These are phyloP conservation scores for Saccharomyces kudriavzevii DNA, from an alignment of 805 yeast species.

Conservation along the genomic window DNA sequence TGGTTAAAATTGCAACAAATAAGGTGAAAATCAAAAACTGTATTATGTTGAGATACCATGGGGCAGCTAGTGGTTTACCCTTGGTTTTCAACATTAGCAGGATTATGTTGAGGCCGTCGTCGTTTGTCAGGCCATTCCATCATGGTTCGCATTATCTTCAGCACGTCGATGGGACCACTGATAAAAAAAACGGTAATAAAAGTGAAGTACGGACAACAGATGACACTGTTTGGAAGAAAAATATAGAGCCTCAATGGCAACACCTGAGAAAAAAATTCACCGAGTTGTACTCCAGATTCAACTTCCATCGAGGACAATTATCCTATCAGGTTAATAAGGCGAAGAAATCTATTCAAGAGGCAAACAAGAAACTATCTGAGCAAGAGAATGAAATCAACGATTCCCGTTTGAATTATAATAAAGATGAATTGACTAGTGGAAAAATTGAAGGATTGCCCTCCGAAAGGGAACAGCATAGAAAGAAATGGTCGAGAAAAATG, in stretches of 20 bases:
- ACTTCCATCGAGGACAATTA: constrained; percentile 12
- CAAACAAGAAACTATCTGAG: constrained; percentile 31
- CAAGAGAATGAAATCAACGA: constrained; percentile 33
- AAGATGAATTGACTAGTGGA: constrained; percentile 28
- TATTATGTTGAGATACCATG: neutral
- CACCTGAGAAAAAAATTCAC: constrained; percentile 7
- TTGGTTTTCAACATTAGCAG: neutral
- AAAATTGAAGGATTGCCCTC: constrained; percentile 38
- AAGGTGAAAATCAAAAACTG: neutral
- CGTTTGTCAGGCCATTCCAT: neutral
- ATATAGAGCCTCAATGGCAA: constrained; percentile 12
- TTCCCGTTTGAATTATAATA: constrained; percentile 28
- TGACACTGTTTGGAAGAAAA: constrained; percentile 1
- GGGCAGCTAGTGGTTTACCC: neutral
- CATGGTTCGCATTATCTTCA: neutral
- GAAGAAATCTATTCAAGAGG: constrained; percentile 30
- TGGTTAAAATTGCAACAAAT: neutral
- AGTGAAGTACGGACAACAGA: neutral
- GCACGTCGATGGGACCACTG: neutral
- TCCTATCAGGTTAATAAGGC: constrained; percentile 23
- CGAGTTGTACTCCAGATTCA: constrained; percentile 4
- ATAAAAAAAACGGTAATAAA: neutral
- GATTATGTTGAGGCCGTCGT: neutral
- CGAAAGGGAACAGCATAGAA: constrained; percentile 35
- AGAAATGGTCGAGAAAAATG: constrained; percentile 37